These are phyloP conservation scores for Sclerotinia trifoliorum DNA, from an alignment of 2,329 filamentous ascomycete genomes.

Conservation along the genomic window DNA sequence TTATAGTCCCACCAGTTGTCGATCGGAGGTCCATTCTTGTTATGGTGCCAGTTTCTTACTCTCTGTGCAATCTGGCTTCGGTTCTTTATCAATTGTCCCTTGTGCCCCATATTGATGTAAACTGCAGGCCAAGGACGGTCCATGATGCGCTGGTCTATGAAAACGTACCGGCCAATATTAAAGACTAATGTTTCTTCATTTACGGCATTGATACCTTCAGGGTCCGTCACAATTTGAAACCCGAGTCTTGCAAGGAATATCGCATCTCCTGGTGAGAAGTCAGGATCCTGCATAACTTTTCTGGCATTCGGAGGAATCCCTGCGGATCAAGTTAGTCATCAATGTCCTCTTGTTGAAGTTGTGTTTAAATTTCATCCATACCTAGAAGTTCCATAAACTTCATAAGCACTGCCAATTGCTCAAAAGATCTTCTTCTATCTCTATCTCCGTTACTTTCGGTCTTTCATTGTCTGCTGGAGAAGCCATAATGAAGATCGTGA, in stretches of 20 bases:
- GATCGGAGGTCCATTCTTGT: neutral
- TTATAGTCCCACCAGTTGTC: neutral
- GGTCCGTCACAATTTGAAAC: neutral
- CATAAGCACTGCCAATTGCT: constrained; percentile 5
- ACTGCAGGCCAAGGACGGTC: neutral
- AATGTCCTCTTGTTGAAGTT: neutral
- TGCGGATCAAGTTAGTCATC: neutral
- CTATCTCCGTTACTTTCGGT: neutral
- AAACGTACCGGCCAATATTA: neutral
- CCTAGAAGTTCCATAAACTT: neutral
- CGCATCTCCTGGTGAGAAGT: neutral
- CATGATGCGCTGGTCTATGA: neutral
- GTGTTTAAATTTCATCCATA: neutral
- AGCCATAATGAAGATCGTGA: neutral
- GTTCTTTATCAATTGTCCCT: neutral
- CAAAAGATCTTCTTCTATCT: neutral
- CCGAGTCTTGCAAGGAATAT: neutral
- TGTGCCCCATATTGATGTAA: neutral
- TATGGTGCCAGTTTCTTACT: neutral
- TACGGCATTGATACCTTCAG: neutral
- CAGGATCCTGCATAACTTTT: neutral
- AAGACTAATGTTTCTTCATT: neutral
- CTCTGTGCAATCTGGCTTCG: neutral
- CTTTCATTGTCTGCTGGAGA: neutral
- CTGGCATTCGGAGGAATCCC: neutral